These are phyloP conservation scores for Epichloe sibirici DNA, from an alignment of 2,329 filamentous ascomycete species.

Conservation along the genomic window DNA sequence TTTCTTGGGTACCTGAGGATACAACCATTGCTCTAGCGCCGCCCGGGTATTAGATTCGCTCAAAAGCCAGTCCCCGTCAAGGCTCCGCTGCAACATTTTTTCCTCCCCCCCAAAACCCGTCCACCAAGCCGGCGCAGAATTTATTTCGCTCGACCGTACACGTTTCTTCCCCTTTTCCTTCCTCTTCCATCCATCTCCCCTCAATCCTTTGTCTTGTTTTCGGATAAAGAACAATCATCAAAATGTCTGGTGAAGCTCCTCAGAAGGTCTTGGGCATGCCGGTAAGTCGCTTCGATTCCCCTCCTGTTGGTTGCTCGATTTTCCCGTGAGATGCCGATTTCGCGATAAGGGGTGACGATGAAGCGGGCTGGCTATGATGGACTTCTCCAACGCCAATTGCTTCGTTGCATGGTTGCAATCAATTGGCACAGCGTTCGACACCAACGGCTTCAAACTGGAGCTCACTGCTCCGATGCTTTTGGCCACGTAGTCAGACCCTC, in stretches of 20 bases:
- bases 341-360: slow-evolving; percentile 12
- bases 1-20: slow-evolving; percentile 6
- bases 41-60: slow-evolving; percentile 40
- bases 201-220: slow-evolving; percentile 42
- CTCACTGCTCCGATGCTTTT: neutral
- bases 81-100: slow-evolving; percentile 42
- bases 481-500: neutral
- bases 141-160: slow-evolving; percentile 31
- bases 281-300: slow-evolving; percentile 33
- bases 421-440: neutral
- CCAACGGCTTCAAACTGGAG: neutral
- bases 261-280: slow-evolving; percentile 55
- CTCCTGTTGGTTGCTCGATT: neutral
- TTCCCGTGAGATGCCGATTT: slow-evolving; percentile 17
- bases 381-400: slow-evolving; percentile 1
- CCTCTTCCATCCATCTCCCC: slow-evolving; percentile 43
- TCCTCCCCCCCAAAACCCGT: slow-evolving; percentile 30
- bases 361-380: neutral
- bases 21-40: slow-evolving; percentile 15
- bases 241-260: slow-evolving; percentile 43
- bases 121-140: slow-evolving; percentile 32
- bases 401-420: slow-evolving; percentile 11
- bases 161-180: slow-evolving; percentile 30
- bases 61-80: slow-evolving; percentile 33
- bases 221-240: slow-evolving; percentile 30